Percentiles rank a stretch among this genome's conserved stretches.
Evolutionary conservation across 495 filamentous ascomycete species (phyloP).

Genomic region (Parathielavia appendiculata): DNA sequence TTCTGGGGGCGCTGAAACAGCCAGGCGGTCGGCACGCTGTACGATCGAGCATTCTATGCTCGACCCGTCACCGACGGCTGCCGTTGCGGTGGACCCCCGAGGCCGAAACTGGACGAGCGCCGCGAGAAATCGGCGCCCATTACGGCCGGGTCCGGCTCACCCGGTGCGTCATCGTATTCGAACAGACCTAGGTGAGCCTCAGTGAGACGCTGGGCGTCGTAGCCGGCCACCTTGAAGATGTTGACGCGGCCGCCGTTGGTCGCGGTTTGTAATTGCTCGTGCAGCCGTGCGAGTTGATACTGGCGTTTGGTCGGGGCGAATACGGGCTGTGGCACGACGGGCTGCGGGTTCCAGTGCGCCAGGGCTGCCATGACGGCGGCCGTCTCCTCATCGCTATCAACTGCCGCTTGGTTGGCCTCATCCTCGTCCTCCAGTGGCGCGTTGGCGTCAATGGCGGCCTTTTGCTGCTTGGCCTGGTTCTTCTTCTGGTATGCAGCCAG

Average conservation of each 20-base stretch:
- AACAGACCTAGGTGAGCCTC: conserved; percentile 37
- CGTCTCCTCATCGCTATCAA: conserved; percentile 92
- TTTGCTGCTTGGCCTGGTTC: conserved; percentile 96
- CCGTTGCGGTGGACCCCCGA: conserved; percentile 37
- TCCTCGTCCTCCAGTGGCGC: conserved; percentile 87
- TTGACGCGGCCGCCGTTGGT: conserved; percentile 53
- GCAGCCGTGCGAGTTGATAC: conserved; percentile 79
- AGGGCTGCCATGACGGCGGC: conserved; percentile 83
- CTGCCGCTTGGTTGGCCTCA: conserved; percentile 60
- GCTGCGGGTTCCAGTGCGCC: conserved; percentile 65
- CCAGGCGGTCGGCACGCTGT: conserved; percentile 10
- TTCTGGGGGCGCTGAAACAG: background rate
- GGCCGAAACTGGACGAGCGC: conserved; percentile 43
- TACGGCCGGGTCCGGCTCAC: conserved; percentile 40
- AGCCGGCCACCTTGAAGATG: conserved; percentile 49
- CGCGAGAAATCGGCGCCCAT: conserved; percentile 31
- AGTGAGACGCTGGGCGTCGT: conserved; percentile 45
- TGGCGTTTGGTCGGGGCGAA: conserved; percentile 62
- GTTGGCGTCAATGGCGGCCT: conserved; percentile 89
- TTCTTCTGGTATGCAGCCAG: conserved; percentile 95
- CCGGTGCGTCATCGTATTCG: conserved; percentile 42
- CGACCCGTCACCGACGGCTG: conserved; percentile 42
- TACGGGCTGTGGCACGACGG: conserved; percentile 60
- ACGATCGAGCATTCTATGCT: conserved; percentile 31
- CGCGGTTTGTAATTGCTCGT: conserved; percentile 80